Conservation (phyloP, 1,284 basidiomycete genomes). For the Macrocybe sp. region DNA sequence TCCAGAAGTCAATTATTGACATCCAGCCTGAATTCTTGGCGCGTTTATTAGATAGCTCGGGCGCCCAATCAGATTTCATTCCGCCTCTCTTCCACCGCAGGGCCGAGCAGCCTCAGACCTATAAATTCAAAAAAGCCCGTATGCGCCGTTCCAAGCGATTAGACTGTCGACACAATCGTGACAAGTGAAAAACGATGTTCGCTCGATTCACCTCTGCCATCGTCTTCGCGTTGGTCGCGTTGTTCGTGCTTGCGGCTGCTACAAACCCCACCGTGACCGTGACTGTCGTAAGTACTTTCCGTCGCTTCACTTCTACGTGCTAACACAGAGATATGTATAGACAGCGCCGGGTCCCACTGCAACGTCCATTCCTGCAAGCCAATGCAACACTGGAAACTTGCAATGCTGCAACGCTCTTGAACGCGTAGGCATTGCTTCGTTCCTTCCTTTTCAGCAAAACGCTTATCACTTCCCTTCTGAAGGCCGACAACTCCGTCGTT, state of each 20-base stretch:
- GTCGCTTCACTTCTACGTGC: background rate
- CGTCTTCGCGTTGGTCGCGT: conserved; percentile 15
- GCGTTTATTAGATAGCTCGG: too few relatives aligned
- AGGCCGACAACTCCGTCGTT: conserved; percentile 20
- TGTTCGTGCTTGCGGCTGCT: conserved; percentile 17
- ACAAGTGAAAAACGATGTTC: conserved; percentile 13
- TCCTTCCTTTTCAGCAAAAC: background rate
- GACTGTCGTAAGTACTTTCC: conserved; percentile 12
- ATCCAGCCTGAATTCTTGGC: too few relatives aligned
- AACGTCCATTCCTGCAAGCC: conserved; percentile 19
- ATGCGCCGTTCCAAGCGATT: too few relatives aligned
- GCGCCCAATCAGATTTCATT: too few relatives aligned
- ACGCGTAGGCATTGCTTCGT: conserved; percentile 12
- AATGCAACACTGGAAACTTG: conserved; percentile 24
- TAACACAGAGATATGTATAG: conserved; percentile 5
- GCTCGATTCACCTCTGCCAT: conserved; percentile 15
- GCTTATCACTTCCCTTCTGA: background rate
- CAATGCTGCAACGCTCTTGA: conserved; percentile 26
- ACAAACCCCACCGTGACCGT: conserved; percentile 20
- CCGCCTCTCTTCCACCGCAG: too few relatives aligned
- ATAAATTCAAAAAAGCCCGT: too few relatives aligned
- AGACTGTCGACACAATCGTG: too few relatives aligned
- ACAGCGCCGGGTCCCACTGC: conserved; percentile 13
- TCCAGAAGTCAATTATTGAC: too few relatives aligned
- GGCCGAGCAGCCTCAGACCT: too few relatives aligned